phyloP scores from a whole-genome alignment of 768 basidiomycete genomes.

The Panus rudis region DNA sequence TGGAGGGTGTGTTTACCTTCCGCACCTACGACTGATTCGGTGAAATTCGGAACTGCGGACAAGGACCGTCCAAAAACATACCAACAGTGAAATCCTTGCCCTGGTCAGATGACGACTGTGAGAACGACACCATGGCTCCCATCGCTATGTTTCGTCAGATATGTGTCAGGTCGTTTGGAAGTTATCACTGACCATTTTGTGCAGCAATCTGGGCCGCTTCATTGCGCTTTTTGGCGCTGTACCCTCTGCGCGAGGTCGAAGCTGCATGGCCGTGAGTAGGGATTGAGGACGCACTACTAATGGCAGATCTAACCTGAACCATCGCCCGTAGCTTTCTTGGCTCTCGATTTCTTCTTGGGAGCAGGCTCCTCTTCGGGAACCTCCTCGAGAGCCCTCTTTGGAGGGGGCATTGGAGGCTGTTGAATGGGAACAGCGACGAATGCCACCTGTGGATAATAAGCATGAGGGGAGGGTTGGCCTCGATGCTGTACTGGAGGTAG shows the following conservation, averaged over 20 bases:
- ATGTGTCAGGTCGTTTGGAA: no score
- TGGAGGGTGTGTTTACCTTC: conserved; percentile 32
- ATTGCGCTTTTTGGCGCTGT: conserved; percentile 64
- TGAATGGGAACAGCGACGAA: conserved; percentile 9
- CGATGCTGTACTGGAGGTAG: conserved; percentile 15
- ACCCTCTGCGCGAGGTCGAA: conserved; percentile 53
- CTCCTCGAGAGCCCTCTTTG: conserved; percentile 31
- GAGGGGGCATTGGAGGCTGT: conserved; percentile 15
- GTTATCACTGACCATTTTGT: conserved; percentile 47
- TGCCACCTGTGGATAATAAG: conserved; percentile 1
- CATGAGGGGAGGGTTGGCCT: conserved; percentile 7
- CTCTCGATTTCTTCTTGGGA: conserved; percentile 44
- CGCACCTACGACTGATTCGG: conserved; percentile 27
- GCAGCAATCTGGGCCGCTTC: conserved; percentile 62
- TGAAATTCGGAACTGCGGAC: background rate
- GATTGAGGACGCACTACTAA: background rate
- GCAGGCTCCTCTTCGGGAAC: conserved; percentile 33
- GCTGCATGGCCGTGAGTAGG: background rate
- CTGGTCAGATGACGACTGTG: conserved; percentile 30
- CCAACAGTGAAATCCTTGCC: conserved; percentile 26
- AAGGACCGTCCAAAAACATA: background rate
- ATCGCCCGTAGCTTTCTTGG: conserved; percentile 27
- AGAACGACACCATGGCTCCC: conserved; percentile 40
- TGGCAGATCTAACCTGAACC: conserved; percentile 23
- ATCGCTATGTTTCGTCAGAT: no score